Percentiles rank a stretch among this genome's conserved stretches.
These are phyloP conservation scores for Calonectria naviculata DNA, from an alignment of 2,329 filamentous ascomycete species.

Conservation along the genomic window DNA sequence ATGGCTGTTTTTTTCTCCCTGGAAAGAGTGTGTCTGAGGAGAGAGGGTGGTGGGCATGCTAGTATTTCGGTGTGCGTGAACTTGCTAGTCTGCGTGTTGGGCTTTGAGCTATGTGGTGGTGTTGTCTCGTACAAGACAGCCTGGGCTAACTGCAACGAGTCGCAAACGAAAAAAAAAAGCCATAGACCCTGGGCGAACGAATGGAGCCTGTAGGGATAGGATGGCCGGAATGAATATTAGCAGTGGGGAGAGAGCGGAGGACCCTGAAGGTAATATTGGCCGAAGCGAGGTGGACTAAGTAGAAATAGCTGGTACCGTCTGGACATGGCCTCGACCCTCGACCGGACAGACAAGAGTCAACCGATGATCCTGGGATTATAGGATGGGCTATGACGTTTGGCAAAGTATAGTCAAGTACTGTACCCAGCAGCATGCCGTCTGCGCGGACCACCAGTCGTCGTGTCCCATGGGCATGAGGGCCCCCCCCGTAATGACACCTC, in stretches of 20 bases:
- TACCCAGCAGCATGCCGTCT: not conserved
- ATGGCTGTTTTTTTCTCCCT: not conserved
- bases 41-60: not conserved
- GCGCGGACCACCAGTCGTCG: not conserved
- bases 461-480: not conserved
- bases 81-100: not conserved
- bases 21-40: not conserved
- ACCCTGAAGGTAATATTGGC: not conserved
- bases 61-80: not conserved
- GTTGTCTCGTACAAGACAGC: not conserved
- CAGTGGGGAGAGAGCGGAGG: not conserved
- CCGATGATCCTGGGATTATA: not conserved
- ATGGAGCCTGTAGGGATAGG: not conserved
- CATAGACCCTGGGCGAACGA: not conserved
- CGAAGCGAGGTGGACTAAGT: conserved; percentile 9
- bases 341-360: no score
- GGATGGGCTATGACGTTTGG: not conserved
- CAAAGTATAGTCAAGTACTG: not conserved
- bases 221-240: not conserved
- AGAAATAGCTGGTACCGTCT: conserved; percentile 1
- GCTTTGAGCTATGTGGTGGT: not conserved
- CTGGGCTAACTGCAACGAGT: not conserved
- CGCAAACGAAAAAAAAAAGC: not conserved
- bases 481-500: not conserved
- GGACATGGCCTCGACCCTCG: not conserved